Evolutionary conservation across 2,329 filamentous ascomycete species (phyloP).

Genomic region (Lachnellula occidentalis): DNA sequence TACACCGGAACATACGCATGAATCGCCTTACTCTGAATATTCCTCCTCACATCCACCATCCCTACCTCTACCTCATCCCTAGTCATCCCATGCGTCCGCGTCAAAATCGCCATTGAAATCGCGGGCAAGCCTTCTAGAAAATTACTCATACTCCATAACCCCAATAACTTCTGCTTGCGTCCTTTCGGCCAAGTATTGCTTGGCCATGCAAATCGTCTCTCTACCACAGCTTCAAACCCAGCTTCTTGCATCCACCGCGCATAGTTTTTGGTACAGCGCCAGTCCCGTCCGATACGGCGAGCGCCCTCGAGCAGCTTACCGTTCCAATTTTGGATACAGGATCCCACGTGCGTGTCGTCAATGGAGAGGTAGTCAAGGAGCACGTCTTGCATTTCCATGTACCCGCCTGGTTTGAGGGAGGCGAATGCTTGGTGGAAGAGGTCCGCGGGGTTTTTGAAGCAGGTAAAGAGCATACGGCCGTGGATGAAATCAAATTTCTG

Average conservation of each 20-base stretch:
- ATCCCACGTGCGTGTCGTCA: constrained; percentile 5
- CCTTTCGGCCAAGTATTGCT: constrained; percentile 48
- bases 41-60: constrained; percentile 33
- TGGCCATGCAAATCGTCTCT: constrained; percentile 45
- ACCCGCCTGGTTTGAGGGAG: constrained; percentile 37
- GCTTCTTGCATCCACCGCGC: constrained; percentile 40
- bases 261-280: constrained; percentile 31
- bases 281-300: constrained; percentile 11
- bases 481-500: constrained; percentile 12
- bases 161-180: constrained; percentile 46
- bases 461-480: constrained; percentile 10
- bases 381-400: constrained; percentile 34
- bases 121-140: constrained; percentile 17
- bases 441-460: constrained; percentile 2
- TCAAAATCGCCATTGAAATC: constrained; percentile 33
- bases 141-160: constrained; percentile 28
- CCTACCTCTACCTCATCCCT: constrained; percentile 35
- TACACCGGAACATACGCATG: constrained; percentile 33
- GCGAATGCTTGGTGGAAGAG: constrained; percentile 1
- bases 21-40: constrained; percentile 33
- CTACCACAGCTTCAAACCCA: constrained; percentile 48
- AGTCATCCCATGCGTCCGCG: constrained; percentile 34
- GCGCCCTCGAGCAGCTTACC: constrained; percentile 14
- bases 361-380: constrained; percentile 3
- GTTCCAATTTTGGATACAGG: constrained; percentile 16